Percentiles rank a stretch among this genome's conserved stretches.
Evolutionary conservation across 1,284 basidiomycete genomes (phyloP).

Genomic region (Microbotryum scabiosae): DNA sequence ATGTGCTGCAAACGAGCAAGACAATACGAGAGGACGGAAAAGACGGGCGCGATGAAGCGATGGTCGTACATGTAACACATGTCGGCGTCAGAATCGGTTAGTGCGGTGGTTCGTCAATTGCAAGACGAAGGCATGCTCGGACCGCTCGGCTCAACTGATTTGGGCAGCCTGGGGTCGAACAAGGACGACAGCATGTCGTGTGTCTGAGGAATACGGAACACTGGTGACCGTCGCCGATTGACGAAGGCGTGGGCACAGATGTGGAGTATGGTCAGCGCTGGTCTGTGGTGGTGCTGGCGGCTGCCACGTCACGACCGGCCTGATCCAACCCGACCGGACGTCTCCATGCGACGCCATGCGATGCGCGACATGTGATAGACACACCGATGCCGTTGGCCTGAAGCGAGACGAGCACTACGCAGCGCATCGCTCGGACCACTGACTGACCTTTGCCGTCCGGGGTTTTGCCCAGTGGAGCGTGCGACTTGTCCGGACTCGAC

Average conservation of each 20-base stretch:
- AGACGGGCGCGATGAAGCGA: background rate
- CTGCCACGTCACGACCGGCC: too few species aligned
- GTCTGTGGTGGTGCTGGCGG: background rate
- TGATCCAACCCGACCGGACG: too few species aligned
- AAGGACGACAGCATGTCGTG: constrained; percentile 88
- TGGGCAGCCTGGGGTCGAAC: constrained; percentile 77
- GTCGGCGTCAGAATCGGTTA: background rate
- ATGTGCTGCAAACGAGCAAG: constrained; percentile 48
- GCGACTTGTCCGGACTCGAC: constrained; percentile 41
- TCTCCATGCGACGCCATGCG: too few species aligned
- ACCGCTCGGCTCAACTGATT: constrained; percentile 47
- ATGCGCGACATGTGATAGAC: too few species aligned
- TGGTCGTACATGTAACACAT: background rate
- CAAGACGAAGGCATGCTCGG: background rate
- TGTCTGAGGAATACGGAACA: constrained; percentile 89
- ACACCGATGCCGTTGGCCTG: background rate
- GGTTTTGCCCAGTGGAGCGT: constrained; percentile 79
- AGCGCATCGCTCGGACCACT: background rate
- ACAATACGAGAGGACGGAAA: background rate
- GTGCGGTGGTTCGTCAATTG: background rate
- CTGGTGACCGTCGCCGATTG: constrained; percentile 44
- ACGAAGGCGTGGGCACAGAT: background rate
- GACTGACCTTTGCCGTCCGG: constrained; percentile 63
- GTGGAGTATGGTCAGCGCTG: background rate
- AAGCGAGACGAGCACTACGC: background rate